phyloP scores from a whole-genome alignment of 352 stramenopile genomes.

The Phytopythium helicoides region DNA sequence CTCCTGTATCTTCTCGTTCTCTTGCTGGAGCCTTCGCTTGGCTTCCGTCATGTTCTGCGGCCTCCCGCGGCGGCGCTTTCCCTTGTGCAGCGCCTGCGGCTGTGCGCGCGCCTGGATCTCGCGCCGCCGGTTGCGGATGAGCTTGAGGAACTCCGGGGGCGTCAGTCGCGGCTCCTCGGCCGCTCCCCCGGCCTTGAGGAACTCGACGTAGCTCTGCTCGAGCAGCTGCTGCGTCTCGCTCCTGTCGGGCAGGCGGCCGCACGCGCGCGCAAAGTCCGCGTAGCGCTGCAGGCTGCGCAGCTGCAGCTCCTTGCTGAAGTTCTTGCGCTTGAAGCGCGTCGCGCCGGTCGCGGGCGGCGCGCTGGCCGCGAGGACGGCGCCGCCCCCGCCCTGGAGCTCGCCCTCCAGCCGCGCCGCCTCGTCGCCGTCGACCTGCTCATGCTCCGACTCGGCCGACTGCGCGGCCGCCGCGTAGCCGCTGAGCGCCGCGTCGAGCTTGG shows the following conservation, averaged over 20 bases:
- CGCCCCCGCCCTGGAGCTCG: too few relatives aligned
- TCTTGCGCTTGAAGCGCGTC: conserved; percentile 55
- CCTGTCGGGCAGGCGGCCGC: conserved; percentile 40
- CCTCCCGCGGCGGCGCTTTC: too few relatives aligned
- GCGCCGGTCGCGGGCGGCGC: conserved; percentile 1
- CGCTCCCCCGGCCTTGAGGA: conserved; percentile 45
- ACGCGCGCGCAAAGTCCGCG: conserved; percentile 31
- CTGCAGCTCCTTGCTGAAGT: conserved; percentile 70
- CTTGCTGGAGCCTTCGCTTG: conserved; percentile 50
- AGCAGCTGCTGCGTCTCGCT: conserved; percentile 47
- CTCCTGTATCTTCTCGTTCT: conserved; percentile 55
- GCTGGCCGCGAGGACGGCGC: too few relatives aligned
- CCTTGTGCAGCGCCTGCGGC: background rate
- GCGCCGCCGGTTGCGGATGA: conserved; percentile 63
- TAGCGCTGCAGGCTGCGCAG: conserved; percentile 59
- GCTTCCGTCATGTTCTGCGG: conserved; percentile 15
- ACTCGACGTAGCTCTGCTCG: conserved; percentile 50
- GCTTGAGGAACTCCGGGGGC: conserved; percentile 59
- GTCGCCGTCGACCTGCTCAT: too few relatives aligned
- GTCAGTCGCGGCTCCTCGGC: conserved; percentile 46
- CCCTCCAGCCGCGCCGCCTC: too few relatives aligned
- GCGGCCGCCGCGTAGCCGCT: conserved; percentile 11
- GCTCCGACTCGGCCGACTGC: too few relatives aligned
- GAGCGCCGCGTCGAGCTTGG: conserved; percentile 34
- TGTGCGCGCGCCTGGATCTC: conserved; percentile 47